phyloP scores from a whole-genome alignment of 2,329 filamentous ascomycete genomes.

The Alternaria brassicicola region DNA sequence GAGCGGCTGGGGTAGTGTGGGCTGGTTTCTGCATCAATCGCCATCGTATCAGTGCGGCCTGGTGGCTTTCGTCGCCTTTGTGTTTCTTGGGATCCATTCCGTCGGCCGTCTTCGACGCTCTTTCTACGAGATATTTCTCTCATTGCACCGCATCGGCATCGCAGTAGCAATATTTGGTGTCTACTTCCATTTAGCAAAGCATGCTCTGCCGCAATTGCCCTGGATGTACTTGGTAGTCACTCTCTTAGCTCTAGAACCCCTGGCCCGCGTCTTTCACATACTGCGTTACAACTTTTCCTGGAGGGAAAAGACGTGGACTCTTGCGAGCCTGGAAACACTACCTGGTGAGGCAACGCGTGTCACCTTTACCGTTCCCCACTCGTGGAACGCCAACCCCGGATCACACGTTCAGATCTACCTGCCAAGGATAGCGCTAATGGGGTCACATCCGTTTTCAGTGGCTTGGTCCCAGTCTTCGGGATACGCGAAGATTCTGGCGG shows the following conservation, averaged over 20 bases:
- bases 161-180: conserved; percentile 64
- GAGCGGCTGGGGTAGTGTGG: conserved; percentile 38
- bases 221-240: conserved; percentile 64
- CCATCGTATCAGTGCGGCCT: conserved; percentile 63
- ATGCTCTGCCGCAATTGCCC: conserved; percentile 64
- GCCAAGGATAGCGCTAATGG: conserved; percentile 69
- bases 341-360: conserved; percentile 74
- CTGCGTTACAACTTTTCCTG: conserved; percentile 67
- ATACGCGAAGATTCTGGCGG: conserved; percentile 7
- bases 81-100: conserved; percentile 68
- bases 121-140: conserved; percentile 79
- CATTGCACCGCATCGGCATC: conserved; percentile 69
- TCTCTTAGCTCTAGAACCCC: conserved; percentile 67
- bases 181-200: conserved; percentile 65
- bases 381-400: conserved; percentile 72
- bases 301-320: conserved; percentile 65
- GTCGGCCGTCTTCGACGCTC: conserved; percentile 72
- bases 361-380: conserved; percentile 71
- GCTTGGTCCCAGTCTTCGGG: conserved; percentile 70
- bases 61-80: conserved; percentile 64
- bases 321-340: conserved; percentile 64
- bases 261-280: conserved; percentile 62
- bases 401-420: conserved; percentile 79
- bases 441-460: conserved; percentile 77
- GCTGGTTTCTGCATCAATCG: conserved; percentile 41